Base-by-base conservation (phyloP, 805 yeast species). In the Kuraishia floccosa region DNA sequence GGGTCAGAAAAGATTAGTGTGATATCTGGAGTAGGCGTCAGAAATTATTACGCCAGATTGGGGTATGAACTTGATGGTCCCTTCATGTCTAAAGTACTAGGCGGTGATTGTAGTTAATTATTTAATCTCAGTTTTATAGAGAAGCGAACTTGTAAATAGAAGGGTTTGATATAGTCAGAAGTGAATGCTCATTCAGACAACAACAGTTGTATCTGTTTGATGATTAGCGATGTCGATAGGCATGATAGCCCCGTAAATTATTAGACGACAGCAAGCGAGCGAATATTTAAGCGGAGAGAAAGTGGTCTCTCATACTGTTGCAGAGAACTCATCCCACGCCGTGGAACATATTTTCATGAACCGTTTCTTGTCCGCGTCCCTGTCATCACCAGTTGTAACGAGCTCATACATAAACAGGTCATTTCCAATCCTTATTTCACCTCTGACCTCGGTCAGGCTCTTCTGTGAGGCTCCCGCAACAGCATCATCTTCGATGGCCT, bases 21-120 rank as follows among this genome's bases (percentile, higher is more conserved):
- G 33, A 91, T 91, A 43, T 78, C 93, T 21, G 98, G 98, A 42
- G 96, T 91, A 25, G 98, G 98, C 41, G 98, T 91, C 24, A 71
- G 98, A 51, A 91, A 89, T 52, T 91, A 91, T 58, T 91, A 91
- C 47, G 89, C 85, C 12, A 80, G 84, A 46, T 64, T 91, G 38
- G 98, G 98, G 4, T 91, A 91, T 56, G 71, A 68, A 40, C 63
- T 91, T 38, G 98, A 91, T 47, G 98, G 98, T 3, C 97, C 97
- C 11, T 91, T 68, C 56, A 91, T 91, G 98, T 87, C 97, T n/a
- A 91, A 81, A 42, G 34, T 36, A 49, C 36, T 56, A 32, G 45
- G 19, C 17, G 30, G 21, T 6, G n/a, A n/a, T n/a, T n/a, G n/a
- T n/a, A n/a, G n/a, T n/a, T n/a, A n/a, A n/a, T n/a, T n/a, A n/a